Percentiles rank a stretch among this genome's conserved stretches.
Evolutionary conservation across 768 basidiomycete species (phyloP).

Genomic region (Mycena rosella): DNA sequence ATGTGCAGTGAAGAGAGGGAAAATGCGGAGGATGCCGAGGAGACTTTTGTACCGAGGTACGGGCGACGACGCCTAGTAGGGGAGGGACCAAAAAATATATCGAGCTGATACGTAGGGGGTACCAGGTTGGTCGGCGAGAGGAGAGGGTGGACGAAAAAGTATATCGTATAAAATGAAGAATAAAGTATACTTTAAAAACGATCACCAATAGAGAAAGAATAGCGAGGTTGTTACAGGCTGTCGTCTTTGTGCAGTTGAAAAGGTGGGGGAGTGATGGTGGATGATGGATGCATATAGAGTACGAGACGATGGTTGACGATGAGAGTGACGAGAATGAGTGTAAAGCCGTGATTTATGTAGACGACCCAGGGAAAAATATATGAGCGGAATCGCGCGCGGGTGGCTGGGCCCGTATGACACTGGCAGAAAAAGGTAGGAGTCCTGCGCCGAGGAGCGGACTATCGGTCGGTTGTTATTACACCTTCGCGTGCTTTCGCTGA

Average conservation of each 20-base stretch:
- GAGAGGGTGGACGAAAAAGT: slow-evolving; percentile 46
- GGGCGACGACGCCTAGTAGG: slow-evolving; percentile 31
- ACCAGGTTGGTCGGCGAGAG: slow-evolving; percentile 39
- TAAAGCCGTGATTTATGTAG: slow-evolving; percentile 36
- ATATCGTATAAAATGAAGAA: slow-evolving; percentile 86
- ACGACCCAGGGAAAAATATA: slow-evolving; percentile 39
- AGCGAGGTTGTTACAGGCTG: slow-evolving; percentile 58
- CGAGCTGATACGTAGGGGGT: slow-evolving; percentile 19
- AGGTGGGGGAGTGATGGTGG: slow-evolving; percentile 63
- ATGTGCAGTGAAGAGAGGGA: slow-evolving; percentile 35
- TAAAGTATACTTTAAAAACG: slow-evolving; percentile 80
- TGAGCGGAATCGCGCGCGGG: slow-evolving; percentile 38
- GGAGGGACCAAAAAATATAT: slow-evolving; percentile 34
- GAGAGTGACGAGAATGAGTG: slow-evolving; percentile 38
- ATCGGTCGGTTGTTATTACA: slow-evolving; percentile 36
- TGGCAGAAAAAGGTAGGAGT: slow-evolving; percentile 35
- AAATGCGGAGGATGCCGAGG: slow-evolving; percentile 28
- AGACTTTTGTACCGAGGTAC: slow-evolving; percentile 35
- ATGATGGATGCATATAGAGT: slow-evolving; percentile 72
- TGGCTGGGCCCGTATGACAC: slow-evolving; percentile 38
- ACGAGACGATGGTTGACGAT: slow-evolving; percentile 57
- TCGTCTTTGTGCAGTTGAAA: slow-evolving; percentile 65
- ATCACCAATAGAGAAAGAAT: slow-evolving; percentile 61
- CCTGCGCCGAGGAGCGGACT: slow-evolving; percentile 26
- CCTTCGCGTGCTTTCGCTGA: slow-evolving; percentile 43